Conservation (phyloP, 345 rosid genomes). For the Erucastrum elatum region DNA sequence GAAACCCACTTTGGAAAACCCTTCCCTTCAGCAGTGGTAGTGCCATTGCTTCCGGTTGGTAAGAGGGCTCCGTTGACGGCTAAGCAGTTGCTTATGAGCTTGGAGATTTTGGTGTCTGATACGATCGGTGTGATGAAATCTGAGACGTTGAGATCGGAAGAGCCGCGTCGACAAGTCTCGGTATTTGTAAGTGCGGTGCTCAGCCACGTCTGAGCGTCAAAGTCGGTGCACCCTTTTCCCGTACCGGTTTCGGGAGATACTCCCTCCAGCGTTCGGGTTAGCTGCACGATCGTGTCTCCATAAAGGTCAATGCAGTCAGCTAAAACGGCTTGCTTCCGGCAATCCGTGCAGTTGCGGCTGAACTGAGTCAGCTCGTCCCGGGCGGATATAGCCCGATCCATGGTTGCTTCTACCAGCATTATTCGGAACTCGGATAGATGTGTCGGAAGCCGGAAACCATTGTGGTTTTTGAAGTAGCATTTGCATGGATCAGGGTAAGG, state of each 20-base stretch:
- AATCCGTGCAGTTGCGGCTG: conserved; percentile 31
- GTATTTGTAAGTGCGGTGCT: conserved; percentile 82
- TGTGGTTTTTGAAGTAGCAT: conserved; percentile 43
- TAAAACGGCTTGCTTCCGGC: conserved; percentile 50
- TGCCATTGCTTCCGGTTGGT: conserved; percentile 17
- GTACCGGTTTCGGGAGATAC: conserved; percentile 15
- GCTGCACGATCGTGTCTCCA: conserved; percentile 3
- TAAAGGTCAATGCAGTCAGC: conserved; percentile 65
- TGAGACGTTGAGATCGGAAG: conserved; percentile 58
- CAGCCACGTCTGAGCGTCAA: conserved; percentile 87
- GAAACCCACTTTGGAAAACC: conserved; percentile 54
- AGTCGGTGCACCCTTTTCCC: conserved; percentile 40
- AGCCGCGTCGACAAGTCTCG: conserved; percentile 64
- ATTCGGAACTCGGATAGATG: conserved; percentile 56
- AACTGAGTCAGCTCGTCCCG: conserved; percentile 32
- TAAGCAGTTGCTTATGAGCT: conserved; percentile 58
- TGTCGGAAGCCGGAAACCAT: conserved; percentile 30
- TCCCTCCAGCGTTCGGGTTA: conserved; percentile 43
- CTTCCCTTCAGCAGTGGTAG: not conserved
- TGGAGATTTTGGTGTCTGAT: conserved; percentile 48
- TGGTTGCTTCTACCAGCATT: conserved; percentile 50
- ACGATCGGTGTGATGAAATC: conserved; percentile 49
- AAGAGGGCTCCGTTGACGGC: conserved; percentile 57
- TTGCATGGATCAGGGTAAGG: conserved; percentile 78
- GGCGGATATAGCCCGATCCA: conserved; percentile 49